Evolutionary conservation across 1,284 basidiomycete species (phyloP).

Genomic region (Mycosarcoma maydis): DNA sequence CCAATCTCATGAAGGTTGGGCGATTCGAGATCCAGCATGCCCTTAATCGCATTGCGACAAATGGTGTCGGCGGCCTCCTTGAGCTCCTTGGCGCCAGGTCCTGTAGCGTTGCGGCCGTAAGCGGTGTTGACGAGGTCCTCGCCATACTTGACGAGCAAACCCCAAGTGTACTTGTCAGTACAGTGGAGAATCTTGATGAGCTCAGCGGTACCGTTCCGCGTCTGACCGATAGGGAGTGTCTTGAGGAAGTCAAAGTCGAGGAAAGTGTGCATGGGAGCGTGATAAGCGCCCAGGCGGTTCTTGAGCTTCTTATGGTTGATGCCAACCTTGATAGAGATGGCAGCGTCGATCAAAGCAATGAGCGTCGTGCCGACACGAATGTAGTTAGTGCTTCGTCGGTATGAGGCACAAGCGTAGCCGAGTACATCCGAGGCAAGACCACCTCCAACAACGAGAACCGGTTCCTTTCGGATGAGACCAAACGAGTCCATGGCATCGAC

Average conservation of each 20-base stretch:
- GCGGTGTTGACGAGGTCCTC: slow-evolving; percentile 69
- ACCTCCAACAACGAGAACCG: slow-evolving; percentile 69
- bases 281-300: slow-evolving; percentile 68
- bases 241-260: slow-evolving; percentile 70
- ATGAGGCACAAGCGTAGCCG: slow-evolving; percentile 69
- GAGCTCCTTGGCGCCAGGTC: slow-evolving; percentile 66
- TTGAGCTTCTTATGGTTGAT: slow-evolving; percentile 64
- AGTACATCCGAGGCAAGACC: slow-evolving; percentile 68
- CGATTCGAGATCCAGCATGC: slow-evolving; percentile 70
- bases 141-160: slow-evolving; percentile 69
- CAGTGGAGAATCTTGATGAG: slow-evolving; percentile 70
- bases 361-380: slow-evolving; percentile 70
- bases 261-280: slow-evolving; percentile 70
- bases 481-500: slow-evolving; percentile 70
- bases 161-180: slow-evolving; percentile 68
- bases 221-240: slow-evolving; percentile 69
- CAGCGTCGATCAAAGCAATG: slow-evolving; percentile 70
- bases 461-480: slow-evolving; percentile 70
- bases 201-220: slow-evolving; percentile 70
- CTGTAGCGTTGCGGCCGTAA: slow-evolving; percentile 67
- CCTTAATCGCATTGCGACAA: slow-evolving; percentile 69
- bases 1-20: slow-evolving; percentile 70
- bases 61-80: slow-evolving; percentile 66
- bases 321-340: slow-evolving; percentile 69
- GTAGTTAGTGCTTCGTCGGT: slow-evolving; percentile 69